Base-by-base conservation (phyloP, 495 filamentous ascomycete genomes). In the Podospora tetraspora region DNA sequence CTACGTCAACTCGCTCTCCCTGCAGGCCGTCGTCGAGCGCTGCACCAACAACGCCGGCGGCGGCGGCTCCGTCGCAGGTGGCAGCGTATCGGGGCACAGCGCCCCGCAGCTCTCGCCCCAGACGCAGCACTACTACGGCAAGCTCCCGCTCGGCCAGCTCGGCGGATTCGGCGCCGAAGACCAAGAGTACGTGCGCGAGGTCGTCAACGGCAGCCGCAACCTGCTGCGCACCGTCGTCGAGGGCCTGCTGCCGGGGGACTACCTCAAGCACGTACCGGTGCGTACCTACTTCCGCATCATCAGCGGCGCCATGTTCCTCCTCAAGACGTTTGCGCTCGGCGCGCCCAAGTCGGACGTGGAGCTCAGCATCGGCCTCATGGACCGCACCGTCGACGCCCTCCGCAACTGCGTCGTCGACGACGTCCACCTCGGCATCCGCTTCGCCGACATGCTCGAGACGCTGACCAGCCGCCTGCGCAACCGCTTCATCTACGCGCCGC, bases 201-300 rank as follows among this genome's bases (percentile, higher is more conserved):
- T 98, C 12, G 91, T 96, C 6, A 90, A 93, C 64, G 92, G 92
- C 21, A 90, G 92, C 30, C 89, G 95, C 23, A 93, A 89, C 66
- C 88, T 98, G 21, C 83, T 99, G 21, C 83, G 85, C 32, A 91
- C 89, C 0, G 94, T 98, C 0, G 88, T 96, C 8, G 89, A 98
- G 34, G 90, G 88, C 3, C 86, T 99, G 34, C 84, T 92, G 21
- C 93, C 94, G 0, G 87, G 86, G 3, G 92, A 91, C 60, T 93
- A 92, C 70, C 88, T 99, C 25, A 92, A 92, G 74, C 94, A 97
- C 73, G 92, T 92, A 0, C 94, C 95, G 0, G 94, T 97, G 23
- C 85, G 95, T 58, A 97, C 96, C 0, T 96, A 93, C 74, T 96
- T 97, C 82, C 89, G 95, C 61, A 96, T 99, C 74, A 86, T 98